A percentile compares a stretch with the other conserved stretches of the same genome.
phyloP scores from a whole-genome alignment of 305 asterid species.

The Salvia sclarea region DNA sequence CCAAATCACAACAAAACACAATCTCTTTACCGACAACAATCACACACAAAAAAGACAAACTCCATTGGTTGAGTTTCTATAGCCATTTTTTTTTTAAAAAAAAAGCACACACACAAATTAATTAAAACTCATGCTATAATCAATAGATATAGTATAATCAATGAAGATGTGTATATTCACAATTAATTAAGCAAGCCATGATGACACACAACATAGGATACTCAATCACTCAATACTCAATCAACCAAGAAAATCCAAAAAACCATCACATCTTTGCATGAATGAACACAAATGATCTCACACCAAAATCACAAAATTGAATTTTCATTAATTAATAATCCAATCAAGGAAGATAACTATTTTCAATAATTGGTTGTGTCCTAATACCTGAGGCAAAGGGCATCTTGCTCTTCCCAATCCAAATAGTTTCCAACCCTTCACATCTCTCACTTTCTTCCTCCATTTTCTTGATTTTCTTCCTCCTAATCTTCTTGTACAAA shows the following conservation, averaged over 20 bases:
- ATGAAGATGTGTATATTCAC: too few species aligned
- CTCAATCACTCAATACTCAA: too few species aligned
- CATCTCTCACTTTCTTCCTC: slow-evolving; percentile 56
- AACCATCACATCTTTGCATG: too few species aligned
- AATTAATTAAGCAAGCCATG: too few species aligned
- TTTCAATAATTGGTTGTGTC: slow-evolving; percentile 69
- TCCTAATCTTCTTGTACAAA: slow-evolving; percentile 31
- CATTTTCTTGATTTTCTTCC: slow-evolving; percentile 48
- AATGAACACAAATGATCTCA: too few species aligned
- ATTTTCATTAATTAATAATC: too few species aligned
- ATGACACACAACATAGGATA: too few species aligned
- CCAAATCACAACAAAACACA: background rate
- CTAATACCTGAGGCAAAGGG: slow-evolving; percentile 72
- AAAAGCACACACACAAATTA: background rate
- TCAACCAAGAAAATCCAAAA: background rate
- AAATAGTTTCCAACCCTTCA: slow-evolving; percentile 59
- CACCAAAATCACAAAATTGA: background rate
- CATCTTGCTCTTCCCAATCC: slow-evolving; percentile 84
- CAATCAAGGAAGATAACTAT: slow-evolving; percentile 48
- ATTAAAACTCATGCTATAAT: background rate
- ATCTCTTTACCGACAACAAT: slow-evolving; percentile 11
- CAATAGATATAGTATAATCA: background rate
- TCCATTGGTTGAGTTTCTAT: slow-evolving; percentile 11
- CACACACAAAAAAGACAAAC: slow-evolving; percentile 10
- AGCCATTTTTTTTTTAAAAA: slow-evolving; percentile 22